phyloP scores from a whole-genome alignment of 1,284 basidiomycete genomes.

The Ustilago tritici region DNA sequence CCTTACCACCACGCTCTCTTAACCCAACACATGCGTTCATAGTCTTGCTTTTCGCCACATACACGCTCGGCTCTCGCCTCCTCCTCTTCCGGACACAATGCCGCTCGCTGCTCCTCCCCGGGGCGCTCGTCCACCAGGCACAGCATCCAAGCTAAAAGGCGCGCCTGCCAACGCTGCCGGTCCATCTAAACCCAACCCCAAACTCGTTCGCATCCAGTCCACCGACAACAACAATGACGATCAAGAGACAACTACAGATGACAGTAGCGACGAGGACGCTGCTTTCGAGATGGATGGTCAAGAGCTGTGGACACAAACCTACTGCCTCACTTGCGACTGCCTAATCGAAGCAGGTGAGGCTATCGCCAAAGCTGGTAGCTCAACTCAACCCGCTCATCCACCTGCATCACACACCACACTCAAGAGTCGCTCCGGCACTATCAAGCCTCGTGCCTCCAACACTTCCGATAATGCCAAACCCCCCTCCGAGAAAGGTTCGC shows the following conservation, averaged over 20 bases:
- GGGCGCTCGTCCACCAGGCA: slow-evolving; percentile 30
- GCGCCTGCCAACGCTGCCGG: slow-evolving; percentile 4
- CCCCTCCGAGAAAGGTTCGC: slow-evolving; percentile 13
- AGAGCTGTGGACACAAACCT: slow-evolving; percentile 63
- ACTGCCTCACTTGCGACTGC: slow-evolving; percentile 62
- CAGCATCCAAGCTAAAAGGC: slow-evolving; percentile 7
- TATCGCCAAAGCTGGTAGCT: slow-evolving; percentile 28
- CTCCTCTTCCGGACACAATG: slow-evolving; percentile 17
- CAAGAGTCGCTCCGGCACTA: slow-evolving; percentile 56
- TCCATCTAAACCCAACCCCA: slow-evolving; percentile 35
- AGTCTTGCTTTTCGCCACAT: slow-evolving; percentile 2
- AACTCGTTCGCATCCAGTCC: slow-evolving; percentile 7
- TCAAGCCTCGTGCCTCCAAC: slow-evolving; percentile 47
- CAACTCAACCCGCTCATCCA: slow-evolving; percentile 1
- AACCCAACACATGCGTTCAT: slow-evolving; percentile 21
- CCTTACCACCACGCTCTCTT: neutral
- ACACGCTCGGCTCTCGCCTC: slow-evolving; percentile 7
- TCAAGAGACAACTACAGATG: slow-evolving; percentile 36
- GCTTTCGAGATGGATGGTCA: slow-evolving; percentile 66
- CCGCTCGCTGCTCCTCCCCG: slow-evolving; percentile 16
- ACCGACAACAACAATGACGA: slow-evolving; percentile 39
- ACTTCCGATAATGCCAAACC: slow-evolving; percentile 26
- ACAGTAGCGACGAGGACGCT: slow-evolving; percentile 53
- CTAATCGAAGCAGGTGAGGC: slow-evolving; percentile 62
- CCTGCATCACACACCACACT: slow-evolving; percentile 36